Percentiles rank a stretch among this genome's conserved stretches.
Conservation (phyloP, 176 grass and related monocot genomes). For the Juncus effusus region DNA sequence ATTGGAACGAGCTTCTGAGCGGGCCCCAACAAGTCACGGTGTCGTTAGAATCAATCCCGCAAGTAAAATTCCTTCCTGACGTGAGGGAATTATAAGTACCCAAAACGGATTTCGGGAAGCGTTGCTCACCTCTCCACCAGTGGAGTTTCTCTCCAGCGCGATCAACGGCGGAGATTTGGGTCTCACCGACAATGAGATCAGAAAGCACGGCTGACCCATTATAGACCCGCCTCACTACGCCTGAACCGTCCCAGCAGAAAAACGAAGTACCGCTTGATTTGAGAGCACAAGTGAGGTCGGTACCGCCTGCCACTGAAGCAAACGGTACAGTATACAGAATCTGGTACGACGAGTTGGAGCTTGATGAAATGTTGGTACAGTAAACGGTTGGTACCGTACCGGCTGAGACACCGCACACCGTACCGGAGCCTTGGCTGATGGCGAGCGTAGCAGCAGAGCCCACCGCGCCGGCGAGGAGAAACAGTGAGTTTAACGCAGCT, state of each 20-base stretch:
- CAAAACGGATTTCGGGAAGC: not conserved
- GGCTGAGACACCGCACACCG: constrained; percentile 48
- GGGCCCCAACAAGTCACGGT: constrained; percentile 64
- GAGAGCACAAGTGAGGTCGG: constrained; percentile 42
- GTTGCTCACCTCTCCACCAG: constrained; percentile 45
- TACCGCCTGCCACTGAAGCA: constrained; percentile 49
- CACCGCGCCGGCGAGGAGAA: constrained; percentile 8
- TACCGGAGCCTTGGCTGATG: constrained; percentile 28
- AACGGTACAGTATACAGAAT: constrained; percentile 33
- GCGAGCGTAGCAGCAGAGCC: constrained; percentile 55
- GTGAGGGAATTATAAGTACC: constrained; percentile 49
- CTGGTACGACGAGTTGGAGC: constrained; percentile 1
- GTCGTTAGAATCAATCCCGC: constrained; percentile 35
- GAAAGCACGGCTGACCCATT: not conserved
- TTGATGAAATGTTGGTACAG: constrained; percentile 12
- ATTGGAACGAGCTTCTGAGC: constrained; percentile 18
- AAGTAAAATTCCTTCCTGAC: constrained; percentile 67
- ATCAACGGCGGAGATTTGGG: constrained; percentile 58
- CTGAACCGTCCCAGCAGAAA: constrained; percentile 60
- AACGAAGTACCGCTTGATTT: constrained; percentile 30
- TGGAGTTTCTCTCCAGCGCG: not conserved
- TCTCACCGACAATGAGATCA: constrained; percentile 50
- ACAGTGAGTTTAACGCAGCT: constrained; percentile 3
- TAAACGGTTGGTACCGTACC: constrained; percentile 1
- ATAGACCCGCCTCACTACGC: constrained; percentile 44